Evolutionary conservation across 306 rosid species (phyloP).

Genomic region (Quercus berberidifolia): DNA sequence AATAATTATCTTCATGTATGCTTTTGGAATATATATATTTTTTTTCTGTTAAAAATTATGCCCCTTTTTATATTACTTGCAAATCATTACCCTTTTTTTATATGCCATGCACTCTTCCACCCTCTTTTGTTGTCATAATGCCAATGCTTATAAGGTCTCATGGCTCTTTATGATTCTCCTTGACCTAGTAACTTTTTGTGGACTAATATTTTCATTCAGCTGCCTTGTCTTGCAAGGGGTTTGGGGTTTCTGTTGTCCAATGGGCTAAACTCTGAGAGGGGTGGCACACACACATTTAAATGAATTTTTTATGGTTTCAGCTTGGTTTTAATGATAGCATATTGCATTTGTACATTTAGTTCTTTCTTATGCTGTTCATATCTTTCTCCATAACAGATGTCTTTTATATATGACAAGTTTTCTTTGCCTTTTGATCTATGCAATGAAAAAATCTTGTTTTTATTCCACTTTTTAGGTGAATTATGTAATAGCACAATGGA

Average conservation of each 20-base stretch:
- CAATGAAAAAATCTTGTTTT: neutral
- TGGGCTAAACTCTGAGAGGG: neutral
- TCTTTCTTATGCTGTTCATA: neutral
- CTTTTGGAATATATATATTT: neutral
- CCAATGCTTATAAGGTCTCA: too few species aligned
- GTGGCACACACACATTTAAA: neutral
- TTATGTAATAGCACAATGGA: constrained; percentile 49
- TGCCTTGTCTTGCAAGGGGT: neutral
- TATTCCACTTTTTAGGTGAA: constrained; percentile 45
- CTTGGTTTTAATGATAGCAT: neutral
- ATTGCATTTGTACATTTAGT: neutral
- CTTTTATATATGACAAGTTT: neutral
- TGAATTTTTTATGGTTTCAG: neutral
- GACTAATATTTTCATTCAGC: neutral
- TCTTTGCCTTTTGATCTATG: neutral
- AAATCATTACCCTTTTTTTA: too few species aligned
- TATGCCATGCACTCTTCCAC: too few species aligned
- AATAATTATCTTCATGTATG: neutral
- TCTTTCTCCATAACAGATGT: neutral
- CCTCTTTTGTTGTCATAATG: too few species aligned
- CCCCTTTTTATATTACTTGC: neutral
- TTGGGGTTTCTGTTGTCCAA: neutral
- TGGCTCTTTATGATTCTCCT: too few species aligned
- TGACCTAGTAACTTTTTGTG: too few species aligned
- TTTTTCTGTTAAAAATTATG: neutral